A percentile compares a stretch with the other conserved stretches of the same genome.
Conservation (phyloP, 129 eudicot species). For the Kitagawia praeruptora region DNA sequence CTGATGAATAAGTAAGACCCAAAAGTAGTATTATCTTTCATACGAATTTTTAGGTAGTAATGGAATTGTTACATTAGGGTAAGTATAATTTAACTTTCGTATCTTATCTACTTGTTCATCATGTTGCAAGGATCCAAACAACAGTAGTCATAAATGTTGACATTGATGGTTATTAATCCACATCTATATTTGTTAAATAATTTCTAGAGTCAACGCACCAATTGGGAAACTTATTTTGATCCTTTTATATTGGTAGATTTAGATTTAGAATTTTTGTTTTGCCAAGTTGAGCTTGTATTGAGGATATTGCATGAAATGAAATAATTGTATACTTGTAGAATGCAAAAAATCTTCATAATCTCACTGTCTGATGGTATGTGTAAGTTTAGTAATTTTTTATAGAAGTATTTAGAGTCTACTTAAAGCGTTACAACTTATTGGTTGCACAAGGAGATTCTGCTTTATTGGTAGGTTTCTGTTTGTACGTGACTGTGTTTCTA, state of each 20-base stretch:
- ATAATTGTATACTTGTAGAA: background rate
- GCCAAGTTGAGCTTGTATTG: background rate
- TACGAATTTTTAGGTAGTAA: no score
- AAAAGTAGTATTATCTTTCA: background rate
- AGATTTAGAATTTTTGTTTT: background rate
- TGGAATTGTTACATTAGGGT: background rate
- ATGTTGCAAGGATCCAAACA: slow-evolving; percentile 1
- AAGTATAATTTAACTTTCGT: background rate
- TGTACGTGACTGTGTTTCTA: no score
- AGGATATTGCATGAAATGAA: background rate
- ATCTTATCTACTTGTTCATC: background rate
- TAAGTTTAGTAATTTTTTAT: background rate
- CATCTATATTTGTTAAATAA: background rate
- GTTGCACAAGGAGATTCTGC: background rate
- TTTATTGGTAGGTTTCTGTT: background rate
- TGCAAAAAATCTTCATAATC: background rate
- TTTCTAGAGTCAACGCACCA: background rate
- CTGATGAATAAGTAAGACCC: background rate
- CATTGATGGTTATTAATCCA: background rate
- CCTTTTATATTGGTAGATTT: background rate
- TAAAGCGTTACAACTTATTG: background rate
- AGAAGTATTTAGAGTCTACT: background rate
- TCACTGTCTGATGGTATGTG: background rate
- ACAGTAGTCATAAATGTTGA: background rate
- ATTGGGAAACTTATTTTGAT: background rate